Conservation (phyloP, 805 yeast species). For the Schwanniomyces sp. region DNA sequence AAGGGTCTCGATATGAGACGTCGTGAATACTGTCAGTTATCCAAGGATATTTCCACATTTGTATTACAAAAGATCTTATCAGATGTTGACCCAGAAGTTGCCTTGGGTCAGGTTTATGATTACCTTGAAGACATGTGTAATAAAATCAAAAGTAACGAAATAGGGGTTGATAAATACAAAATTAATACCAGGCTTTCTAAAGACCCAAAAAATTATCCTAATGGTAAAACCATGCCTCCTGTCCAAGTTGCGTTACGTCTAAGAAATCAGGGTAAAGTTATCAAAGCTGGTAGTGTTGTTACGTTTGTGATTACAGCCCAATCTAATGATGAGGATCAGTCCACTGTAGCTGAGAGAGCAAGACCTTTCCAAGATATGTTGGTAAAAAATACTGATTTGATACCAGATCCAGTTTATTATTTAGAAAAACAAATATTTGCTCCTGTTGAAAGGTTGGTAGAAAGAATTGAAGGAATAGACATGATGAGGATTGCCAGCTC, state of each 20-base stretch:
- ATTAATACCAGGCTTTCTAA: slow-evolving; percentile 88
- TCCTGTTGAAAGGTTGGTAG: slow-evolving; percentile 85
- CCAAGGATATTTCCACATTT: slow-evolving; percentile 81
- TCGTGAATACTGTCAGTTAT: slow-evolving; percentile 91
- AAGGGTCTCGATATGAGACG: slow-evolving; percentile 97
- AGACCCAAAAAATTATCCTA: slow-evolving; percentile 82
- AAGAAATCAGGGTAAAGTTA: slow-evolving; percentile 78
- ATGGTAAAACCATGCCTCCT: slow-evolving; percentile 79
- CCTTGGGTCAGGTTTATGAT: slow-evolving; percentile 67
- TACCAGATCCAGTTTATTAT: slow-evolving; percentile 77
- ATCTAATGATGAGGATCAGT: slow-evolving; percentile 32
- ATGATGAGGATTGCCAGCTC: slow-evolving; percentile 71
- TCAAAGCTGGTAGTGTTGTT: slow-evolving; percentile 87
- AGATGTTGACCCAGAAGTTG: slow-evolving; percentile 74
- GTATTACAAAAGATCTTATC: slow-evolving; percentile 71
- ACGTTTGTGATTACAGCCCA: slow-evolving; percentile 72
- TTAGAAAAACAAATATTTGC: slow-evolving; percentile 86
- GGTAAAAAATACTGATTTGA: slow-evolving; percentile 46
- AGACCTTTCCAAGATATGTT: slow-evolving; percentile 75
- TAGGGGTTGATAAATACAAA: slow-evolving; percentile 66
- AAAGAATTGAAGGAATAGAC: slow-evolving; percentile 84
- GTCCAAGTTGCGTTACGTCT: slow-evolving; percentile 88
- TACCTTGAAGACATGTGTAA: slow-evolving; percentile 62
- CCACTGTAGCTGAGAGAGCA: slow-evolving; percentile 75
- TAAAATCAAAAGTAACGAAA: slow-evolving; percentile 59